Evolutionary conservation across 2,329 filamentous ascomycete genomes (phyloP), one percentile per base, ranked within the genome.

Genomic region (Colletotrichum magnum): DNA sequence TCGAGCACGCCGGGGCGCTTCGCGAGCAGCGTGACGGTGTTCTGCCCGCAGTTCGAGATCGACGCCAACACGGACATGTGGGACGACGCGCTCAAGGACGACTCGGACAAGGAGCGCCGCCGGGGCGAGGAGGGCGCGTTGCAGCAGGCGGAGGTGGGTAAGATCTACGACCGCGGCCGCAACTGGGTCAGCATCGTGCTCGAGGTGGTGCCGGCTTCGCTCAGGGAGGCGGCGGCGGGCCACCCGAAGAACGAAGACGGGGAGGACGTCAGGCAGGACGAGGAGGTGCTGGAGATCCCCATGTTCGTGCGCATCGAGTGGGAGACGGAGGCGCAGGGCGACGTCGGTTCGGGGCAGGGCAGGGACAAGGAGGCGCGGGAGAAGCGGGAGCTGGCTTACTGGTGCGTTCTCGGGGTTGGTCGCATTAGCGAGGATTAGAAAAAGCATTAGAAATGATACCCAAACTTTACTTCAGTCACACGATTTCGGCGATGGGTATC

Each of bases 171-270:
- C 72, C 89, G 92, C 62, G 95, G 95, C 0, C 87, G 95, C 43
- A 99, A 98, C 79, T 98, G 95, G 93, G 96, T 96, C 16, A 96
- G 92, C 73, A 94, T 99, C 12, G 93, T 98, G 21, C 86, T 99
- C 28, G 96, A 99, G 79, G 92, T 99, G 15, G 89, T 98, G 0
- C 89, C 95, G 2, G 84, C 89, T 0, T 86, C 85, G 52, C 78
- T 90, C 24, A 78, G 79, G 45, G 73, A 82, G 1, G 83, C 84
- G 39, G 75, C 77, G 41, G 76, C 73, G 75, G 45, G 65, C 74
- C 73, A 51, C 12, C 52, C 7, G 32, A 36, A 36, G 32, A 36
- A 10, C 26, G 78, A 79, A 36, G 77, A 81, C 28, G 84, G 86
- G 71, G 79, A 18, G 81, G n/a, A 84, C 85, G 75, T 90, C 57